Base-by-base conservation (phyloP, 73 alveolate species). In the Uronychia binucleata region DNA sequence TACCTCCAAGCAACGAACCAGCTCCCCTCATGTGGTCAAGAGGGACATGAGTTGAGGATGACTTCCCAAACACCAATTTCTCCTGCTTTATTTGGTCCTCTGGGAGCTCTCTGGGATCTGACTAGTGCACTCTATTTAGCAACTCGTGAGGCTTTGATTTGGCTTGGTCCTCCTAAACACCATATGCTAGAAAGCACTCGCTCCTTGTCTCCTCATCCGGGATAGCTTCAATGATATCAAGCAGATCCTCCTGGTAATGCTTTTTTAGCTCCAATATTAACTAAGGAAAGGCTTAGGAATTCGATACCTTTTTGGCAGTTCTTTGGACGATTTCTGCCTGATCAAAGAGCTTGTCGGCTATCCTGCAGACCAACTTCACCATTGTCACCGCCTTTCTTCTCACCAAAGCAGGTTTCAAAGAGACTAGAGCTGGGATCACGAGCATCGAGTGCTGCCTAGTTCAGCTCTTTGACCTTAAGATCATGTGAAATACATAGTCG, bases 371-470 rank as follows among this genome's bases (percentile, higher is more conserved):
- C 33, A 90, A 82, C 26, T 79, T 86, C 1, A 74, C 57, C 29
- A 85, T 80, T 57, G 84, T 84, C 1, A 29, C 1, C 19, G 81
- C 87, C 31, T 33, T 67, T 28, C 31, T 60, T 8, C 74, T 84
- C 34, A 90, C 28, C 28, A 82, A 78, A 26, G 31, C 27, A 27
- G 87, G 79, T 33, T 85, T 90, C 33, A 90, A 34, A 1, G 95
- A 90, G 31, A 90, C 57, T 29, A 90, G 85, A 1, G 95, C 95
- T 1, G 95, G 95, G 25, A 90, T 59, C 31, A 90, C 95, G 28
- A 90, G 88, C 95, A 90, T 90, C 28, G 95, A 90, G 67, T 90
- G 95, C 78, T 90, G 80, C 57, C 95, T 78, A 31, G 95, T 90
- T 58, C 95, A 31, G 0, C 86, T 59, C 77, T 90, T 79, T 13